phyloP scores from a whole-genome alignment of 108 stramenopile species.

The Pseudonitzschia multistriata region DNA sequence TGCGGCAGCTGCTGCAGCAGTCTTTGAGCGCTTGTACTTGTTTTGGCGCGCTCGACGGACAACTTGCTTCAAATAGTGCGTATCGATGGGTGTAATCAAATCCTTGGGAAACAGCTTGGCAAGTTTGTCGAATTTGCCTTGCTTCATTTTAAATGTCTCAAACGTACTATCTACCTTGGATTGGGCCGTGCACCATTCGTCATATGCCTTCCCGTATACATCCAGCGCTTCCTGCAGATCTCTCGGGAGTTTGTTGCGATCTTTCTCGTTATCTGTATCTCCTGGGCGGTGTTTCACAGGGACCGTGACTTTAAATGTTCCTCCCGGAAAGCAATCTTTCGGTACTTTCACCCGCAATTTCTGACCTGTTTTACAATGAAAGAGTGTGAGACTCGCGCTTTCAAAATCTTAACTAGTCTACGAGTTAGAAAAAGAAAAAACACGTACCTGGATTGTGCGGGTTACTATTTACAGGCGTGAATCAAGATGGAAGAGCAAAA shows the following conservation, averaged over 20 bases:
- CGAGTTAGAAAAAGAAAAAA: too few relatives aligned
- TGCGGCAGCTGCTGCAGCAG: slow-evolving; percentile 14
- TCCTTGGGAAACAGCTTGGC: slow-evolving; percentile 60
- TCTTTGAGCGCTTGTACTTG: slow-evolving; percentile 52
- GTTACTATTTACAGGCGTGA: slow-evolving; percentile 39
- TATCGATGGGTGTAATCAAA: slow-evolving; percentile 64
- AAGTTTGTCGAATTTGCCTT: slow-evolving; percentile 74
- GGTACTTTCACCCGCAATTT: slow-evolving; percentile 77
- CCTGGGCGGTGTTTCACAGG: slow-evolving; percentile 38
- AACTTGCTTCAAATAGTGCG: slow-evolving; percentile 54
- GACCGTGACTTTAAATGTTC: slow-evolving; percentile 69
- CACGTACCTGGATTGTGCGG: slow-evolving; percentile 50
- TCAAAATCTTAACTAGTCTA: not conserved
- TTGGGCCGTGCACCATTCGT: slow-evolving; percentile 70
- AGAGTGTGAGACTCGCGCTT: not conserved
- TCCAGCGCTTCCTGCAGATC: slow-evolving; percentile 56
- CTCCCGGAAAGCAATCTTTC: slow-evolving; percentile 54
- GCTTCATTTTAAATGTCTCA: slow-evolving; percentile 49
- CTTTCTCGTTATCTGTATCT: slow-evolving; percentile 38
- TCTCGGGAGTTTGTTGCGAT: slow-evolving; percentile 63
- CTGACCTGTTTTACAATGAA: slow-evolving; percentile 38
- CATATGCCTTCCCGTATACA: slow-evolving; percentile 58
- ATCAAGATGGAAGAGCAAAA: not conserved
- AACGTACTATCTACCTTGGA: slow-evolving; percentile 46
- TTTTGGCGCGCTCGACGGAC: slow-evolving; percentile 70